Evolutionary conservation across 2,329 filamentous ascomycete genomes (phyloP), one percentile per base, ranked within the genome.

Genomic region (Parastagonospora nodorum): DNA sequence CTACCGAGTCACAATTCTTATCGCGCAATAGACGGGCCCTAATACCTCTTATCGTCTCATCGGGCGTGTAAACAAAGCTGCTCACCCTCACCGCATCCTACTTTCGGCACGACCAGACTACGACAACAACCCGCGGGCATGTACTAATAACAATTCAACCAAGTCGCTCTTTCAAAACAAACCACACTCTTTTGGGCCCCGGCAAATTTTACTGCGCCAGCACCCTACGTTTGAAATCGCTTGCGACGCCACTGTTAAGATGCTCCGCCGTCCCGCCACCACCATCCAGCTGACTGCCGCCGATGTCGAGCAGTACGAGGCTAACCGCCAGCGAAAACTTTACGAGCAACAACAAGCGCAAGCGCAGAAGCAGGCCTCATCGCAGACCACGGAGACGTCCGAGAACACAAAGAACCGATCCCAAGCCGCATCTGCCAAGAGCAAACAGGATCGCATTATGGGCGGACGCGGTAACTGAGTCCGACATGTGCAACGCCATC

Each of bases 251-350:
- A 41, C 38, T 16, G 30, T 32, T 53, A 73, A 31, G 7, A 87
- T 88, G 85, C 84, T 88, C 60, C 84, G 86, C 61, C 84, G 88
- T 39, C 82, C 84, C 12, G 82, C 88, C 9, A 91, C 88, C 40
- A 82, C 83, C 11, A 83, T 91, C 55, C 78, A 81, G 47, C 82
- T 90, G 57, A 90, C 87, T 2, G 78, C 84, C 41, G 85, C 89
- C 66, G 88, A 91, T 71, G 80, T 90, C 33, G 85, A 86, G 33
- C 78, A 82, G 46, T 90, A 89, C 74, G 87, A 90, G 66, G 85
- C 87, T 69, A 80, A 80, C 27, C 82, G 85, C 53, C 58, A 68
- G 49, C 69, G 66, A 46, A 69, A 65, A 37, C 48, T 66, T 10
- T 67, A 63, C 59, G 68, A 71, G 43, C 57, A 56, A 41, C 51